Evolutionary conservation across 2,329 filamentous ascomycete genomes (phyloP), one percentile per base, ranked within the genome.

Genomic region (Corynespora cassiicola): DNA sequence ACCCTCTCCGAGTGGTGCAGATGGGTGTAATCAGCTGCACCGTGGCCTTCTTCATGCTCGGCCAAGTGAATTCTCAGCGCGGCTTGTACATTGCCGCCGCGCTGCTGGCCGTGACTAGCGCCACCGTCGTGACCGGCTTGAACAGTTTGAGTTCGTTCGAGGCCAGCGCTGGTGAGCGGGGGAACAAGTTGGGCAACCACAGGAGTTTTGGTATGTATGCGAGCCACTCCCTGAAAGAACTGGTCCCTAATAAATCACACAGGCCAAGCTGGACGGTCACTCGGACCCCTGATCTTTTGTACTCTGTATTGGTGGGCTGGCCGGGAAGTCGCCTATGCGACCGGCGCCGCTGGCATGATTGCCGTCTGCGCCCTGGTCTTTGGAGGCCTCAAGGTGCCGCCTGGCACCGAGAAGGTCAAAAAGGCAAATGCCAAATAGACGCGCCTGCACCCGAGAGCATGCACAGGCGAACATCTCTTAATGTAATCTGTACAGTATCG

Each of bases 271-370:
- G 94, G 94, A 3, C 80, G 94, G 21, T 90, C 91, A 0, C 68
- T 95, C 8, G 94, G 94, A 0, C 94, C 94, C 0, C 68, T 99
- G 4, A 72, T 95, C 22, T 99, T 99, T 65, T 97, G 94, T 47
- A 90, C 89, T 31, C 76, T 99, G 39, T 99, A 99, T 73, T 99
- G 94, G 94, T 99, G 94, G 94, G 91, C 90, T 6, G 94, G 94
- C 0, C 78, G 94, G 30, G 87, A 95, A 62, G 78, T 84, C 8
- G 94, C 94, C 2, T 99, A 97, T 68, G 77, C 76, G 1, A 78
- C 90, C 56, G 94, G 94, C 4, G 87, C 89, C 0, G 76, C 81
- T 9, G 90, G 90, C 5, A 95, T 97, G 75, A 69, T 87, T 5
- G 81, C 76, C 1, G 91, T 97, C 8, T 79, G 80, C 28, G 77